These are phyloP conservation scores for Mikania micrantha DNA, from an alignment of 129 eudicot species.

Conservation along the genomic window DNA sequence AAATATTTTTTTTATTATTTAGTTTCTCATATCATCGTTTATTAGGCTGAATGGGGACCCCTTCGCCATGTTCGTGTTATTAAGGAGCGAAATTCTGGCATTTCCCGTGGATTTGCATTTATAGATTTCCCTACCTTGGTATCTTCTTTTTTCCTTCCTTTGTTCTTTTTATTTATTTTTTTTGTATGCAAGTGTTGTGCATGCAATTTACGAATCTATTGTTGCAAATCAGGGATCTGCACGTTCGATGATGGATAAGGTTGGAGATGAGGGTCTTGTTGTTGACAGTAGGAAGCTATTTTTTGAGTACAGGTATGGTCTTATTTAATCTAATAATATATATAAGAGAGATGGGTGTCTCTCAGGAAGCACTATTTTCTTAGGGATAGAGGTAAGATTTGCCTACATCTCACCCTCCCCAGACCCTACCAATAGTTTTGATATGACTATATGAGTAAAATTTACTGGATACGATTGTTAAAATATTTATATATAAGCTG, in stretches of 20 bases:
- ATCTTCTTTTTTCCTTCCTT: not conserved
- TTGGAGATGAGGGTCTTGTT: slow-evolving; percentile 83
- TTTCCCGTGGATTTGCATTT: slow-evolving; percentile 96
- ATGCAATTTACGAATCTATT: not conserved
- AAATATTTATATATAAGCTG: not conserved
- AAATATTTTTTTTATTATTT: not conserved
- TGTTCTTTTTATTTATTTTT: not conserved
- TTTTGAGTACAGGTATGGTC: slow-evolving; percentile 79
- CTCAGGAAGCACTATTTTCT: no score
- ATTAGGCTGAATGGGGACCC: slow-evolving; percentile 99
- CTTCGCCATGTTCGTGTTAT: slow-evolving; percentile 99
- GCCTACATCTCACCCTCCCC: no score
- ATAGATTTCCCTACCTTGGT: slow-evolving; percentile 93
- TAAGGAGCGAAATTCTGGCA: slow-evolving; percentile 85
- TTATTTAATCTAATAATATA: not conserved
- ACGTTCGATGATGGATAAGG: slow-evolving; percentile 83
- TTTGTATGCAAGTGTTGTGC: not conserved
- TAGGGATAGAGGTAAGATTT: no score
- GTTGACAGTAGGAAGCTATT: slow-evolving; percentile 88
- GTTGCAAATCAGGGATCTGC: slow-evolving; percentile 66
- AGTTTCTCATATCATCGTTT: slow-evolving; percentile 4
- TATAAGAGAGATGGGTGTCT: no score
- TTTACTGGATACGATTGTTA: no score
- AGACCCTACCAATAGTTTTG: no score
- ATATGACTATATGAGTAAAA: no score